Conservation (phyloP, 495 filamentous ascomycete species). For the Baudoinia panamericana region DNA sequence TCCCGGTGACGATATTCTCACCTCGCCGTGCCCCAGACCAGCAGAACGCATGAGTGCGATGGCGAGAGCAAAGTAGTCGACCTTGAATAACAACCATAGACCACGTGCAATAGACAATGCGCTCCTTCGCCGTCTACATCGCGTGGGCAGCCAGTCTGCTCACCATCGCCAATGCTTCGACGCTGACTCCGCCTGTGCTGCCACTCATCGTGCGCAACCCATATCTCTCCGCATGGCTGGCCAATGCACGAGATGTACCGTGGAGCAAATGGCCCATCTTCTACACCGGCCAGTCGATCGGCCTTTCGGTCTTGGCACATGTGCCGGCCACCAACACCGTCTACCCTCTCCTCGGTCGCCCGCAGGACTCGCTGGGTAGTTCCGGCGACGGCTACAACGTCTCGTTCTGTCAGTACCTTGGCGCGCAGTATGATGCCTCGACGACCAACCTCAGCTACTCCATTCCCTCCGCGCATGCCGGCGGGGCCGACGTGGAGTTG, state of each 20-base stretch:
- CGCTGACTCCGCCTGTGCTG: constrained; percentile 61
- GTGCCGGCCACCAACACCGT: constrained; percentile 55
- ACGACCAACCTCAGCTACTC: constrained; percentile 83
- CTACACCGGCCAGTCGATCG: constrained; percentile 71
- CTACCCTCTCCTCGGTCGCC: constrained; percentile 78
- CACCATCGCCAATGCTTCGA: constrained; percentile 23
- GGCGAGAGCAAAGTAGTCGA: no score
- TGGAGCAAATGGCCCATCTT: constrained; percentile 95
- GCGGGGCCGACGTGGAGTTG: constrained; percentile 38
- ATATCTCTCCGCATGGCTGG: constrained; percentile 81
- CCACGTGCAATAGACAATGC: background rate
- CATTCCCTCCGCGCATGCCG: constrained; percentile 39
- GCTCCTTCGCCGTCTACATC: background rate
- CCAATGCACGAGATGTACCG: constrained; percentile 62
- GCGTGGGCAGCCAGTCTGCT: constrained; percentile 13
- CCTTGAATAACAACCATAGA: no score
- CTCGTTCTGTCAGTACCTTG: constrained; percentile 58
- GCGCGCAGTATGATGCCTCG: constrained; percentile 77
- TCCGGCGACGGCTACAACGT: constrained; percentile 48
- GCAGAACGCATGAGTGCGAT: constrained; percentile 4
- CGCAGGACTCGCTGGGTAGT: constrained; percentile 60
- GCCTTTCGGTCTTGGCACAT: constrained; percentile 67
- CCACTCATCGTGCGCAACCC: constrained; percentile 84
- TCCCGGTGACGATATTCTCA: no score
- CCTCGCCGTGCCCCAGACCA: no score